phyloP scores from a whole-genome alignment of 768 basidiomycete genomes.

The Daedalea quercina region DNA sequence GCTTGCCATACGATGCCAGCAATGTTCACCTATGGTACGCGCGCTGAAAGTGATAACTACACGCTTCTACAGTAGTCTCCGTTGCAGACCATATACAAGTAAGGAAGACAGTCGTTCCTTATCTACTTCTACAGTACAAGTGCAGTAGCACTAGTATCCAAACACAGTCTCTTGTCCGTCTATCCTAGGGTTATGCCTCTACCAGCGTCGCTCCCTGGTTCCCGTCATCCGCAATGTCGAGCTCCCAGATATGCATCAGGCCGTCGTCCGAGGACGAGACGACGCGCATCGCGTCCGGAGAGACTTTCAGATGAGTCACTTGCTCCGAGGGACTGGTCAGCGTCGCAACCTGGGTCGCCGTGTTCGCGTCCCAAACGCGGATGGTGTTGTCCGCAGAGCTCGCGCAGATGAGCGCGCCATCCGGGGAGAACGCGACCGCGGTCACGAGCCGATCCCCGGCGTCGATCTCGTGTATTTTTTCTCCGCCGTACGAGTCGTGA shows the following conservation, averaged over 20 bases:
- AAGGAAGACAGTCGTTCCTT: no score
- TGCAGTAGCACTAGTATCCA: no score
- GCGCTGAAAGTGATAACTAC: no score
- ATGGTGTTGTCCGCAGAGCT: not conserved
- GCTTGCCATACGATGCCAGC: no score
- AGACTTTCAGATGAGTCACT: slow-evolving; percentile 30
- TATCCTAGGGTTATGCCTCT: no score
- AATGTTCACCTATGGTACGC: no score
- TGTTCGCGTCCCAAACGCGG: slow-evolving; percentile 2
- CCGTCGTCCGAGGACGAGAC: slow-evolving; percentile 37
- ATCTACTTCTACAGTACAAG: no score
- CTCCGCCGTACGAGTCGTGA: slow-evolving; percentile 6
- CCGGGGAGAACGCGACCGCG: not conserved
- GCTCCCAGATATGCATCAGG: slow-evolving; percentile 14
- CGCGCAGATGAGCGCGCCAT: not conserved
- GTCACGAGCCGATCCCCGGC: slow-evolving; percentile 6
- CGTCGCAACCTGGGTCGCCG: not conserved
- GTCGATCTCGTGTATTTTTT: not conserved
- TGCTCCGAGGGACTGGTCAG: slow-evolving; percentile 20
- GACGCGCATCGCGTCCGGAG: slow-evolving; percentile 35
- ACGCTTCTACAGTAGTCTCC: no score
- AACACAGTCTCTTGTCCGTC: no score
- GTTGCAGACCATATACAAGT: no score
- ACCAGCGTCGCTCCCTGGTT: no score
- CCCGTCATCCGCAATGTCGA: no score